A percentile compares a stretch with the other conserved stretches of the same genome.
Conservation (phyloP, 116 monocot species). For the Phalaenopsis hybrid region DNA sequence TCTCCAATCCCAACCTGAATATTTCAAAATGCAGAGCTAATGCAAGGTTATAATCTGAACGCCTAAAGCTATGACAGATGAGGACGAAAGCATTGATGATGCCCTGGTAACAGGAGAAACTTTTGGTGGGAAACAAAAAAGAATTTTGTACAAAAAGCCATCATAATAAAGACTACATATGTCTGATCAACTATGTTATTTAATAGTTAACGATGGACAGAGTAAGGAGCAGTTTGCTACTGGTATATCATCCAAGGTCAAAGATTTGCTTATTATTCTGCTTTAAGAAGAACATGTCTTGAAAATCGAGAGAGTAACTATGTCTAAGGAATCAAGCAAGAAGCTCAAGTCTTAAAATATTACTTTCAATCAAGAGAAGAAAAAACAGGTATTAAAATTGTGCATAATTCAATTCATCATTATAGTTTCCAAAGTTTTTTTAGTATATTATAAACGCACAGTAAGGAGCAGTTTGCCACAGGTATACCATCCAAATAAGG, state of each 20-base stretch:
- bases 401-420: neutral
- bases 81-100: neutral
- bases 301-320: neutral
- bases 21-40: conserved; percentile 19
- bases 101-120: too few species aligned
- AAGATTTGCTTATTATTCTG: neutral
- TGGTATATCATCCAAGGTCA: neutral
- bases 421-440: too few species aligned
- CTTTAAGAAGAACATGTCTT: neutral
- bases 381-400: neutral
- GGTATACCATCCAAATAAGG: neutral
- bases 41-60: neutral
- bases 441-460: too few species aligned
- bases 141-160: too few species aligned
- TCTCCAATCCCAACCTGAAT: conserved; percentile 95
- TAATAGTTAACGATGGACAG: neutral
- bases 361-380: neutral
- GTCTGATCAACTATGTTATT: neutral
- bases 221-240: neutral
- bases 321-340: neutral
- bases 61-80: neutral
- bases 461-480: neutral
- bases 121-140: too few species aligned
- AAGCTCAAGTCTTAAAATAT: neutral
- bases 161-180: neutral